Evolutionary conservation across 768 basidiomycete species (phyloP).

Genomic region (Boletus vinaceobasis): DNA sequence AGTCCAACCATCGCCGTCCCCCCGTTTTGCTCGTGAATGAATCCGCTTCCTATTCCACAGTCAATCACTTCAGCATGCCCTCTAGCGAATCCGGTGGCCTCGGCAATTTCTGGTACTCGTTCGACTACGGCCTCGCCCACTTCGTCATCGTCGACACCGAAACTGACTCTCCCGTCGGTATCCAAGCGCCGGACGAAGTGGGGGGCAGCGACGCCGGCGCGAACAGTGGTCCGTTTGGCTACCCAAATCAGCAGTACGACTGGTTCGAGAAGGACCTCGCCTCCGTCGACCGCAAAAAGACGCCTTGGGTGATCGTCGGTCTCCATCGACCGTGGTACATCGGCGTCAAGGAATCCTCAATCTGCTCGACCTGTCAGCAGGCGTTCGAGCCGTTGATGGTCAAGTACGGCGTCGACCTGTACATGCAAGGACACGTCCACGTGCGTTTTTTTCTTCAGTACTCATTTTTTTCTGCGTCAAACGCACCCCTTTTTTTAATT

Average conservation of each 20-base stretch:
- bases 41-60: conserved; percentile 3
- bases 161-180: conserved; percentile 24
- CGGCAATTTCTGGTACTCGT: conserved; percentile 32
- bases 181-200: conserved; percentile 22
- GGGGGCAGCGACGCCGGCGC: conserved; percentile 21
- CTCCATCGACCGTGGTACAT: conserved; percentile 29
- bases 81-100: conserved; percentile 23
- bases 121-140: conserved; percentile 29
- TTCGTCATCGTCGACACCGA: conserved; percentile 24
- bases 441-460: conserved; percentile 2
- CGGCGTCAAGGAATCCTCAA: not conserved
- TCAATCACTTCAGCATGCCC: conserved; percentile 29
- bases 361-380: conserved; percentile 20
- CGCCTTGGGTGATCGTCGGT: conserved; percentile 28
- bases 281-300: conserved; percentile 20
- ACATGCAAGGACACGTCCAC: conserved; percentile 29
- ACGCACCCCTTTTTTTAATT: too few species aligned
- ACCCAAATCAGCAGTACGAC: conserved; percentile 26
- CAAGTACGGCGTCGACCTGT: conserved; percentile 29
- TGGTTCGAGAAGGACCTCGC: conserved; percentile 28
- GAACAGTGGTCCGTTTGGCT: conserved; percentile 26
- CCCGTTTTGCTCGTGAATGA: not conserved
- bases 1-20: not conserved
- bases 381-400: conserved; percentile 31
- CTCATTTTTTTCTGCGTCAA: too few species aligned